Base-by-base conservation (phyloP, 148 eudicot genomes). In the Rhododendron mucronatum region DNA sequence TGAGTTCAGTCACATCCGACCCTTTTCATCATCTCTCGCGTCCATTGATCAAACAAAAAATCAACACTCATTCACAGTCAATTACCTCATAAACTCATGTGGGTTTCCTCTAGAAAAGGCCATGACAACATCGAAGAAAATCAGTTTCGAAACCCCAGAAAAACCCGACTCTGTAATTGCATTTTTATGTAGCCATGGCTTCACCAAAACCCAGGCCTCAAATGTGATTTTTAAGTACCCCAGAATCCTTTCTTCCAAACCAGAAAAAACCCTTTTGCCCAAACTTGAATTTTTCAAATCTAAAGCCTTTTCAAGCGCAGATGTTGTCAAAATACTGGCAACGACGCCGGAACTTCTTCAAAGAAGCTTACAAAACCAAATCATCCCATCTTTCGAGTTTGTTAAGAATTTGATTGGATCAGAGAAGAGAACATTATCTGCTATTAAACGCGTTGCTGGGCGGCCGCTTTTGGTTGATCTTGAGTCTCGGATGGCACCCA, bases 231-330 rank as follows among this genome's bases (percentile, higher is more conserved):
- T 7, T 13, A 86, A 20, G 28, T 10, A 3, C 15, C 87, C 87
- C 10, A 0, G 0, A 4, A 4, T 81, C 50, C 69, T 81, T 23
- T 33, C 21, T 8, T 48, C 26, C 59, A 23, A 81, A 37, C 69
- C 51, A 8, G 84, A 81, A 23, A 86, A 81, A 7, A 82, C 81
- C 80, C 81, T 86, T 86, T 71, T 69, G 81, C 87, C 84, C 28
- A 81, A 81, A 37, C 7, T 81, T 16, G 23, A 81, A 10, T 81
- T 81, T 16, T 33, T 86, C 4, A 73, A 69, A 0, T 86, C 87
- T 4, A 30, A 18, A 23, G 84, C 84, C 39, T 0, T 86, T 69
- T 81, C 84, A 51, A 71, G 28, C 50, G 0, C 21, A 26, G 84
- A 80, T 20, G 16, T 81, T 48, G 69, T 26, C 37, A 11, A 12